phyloP scores from a whole-genome alignment of 108 stramenopile genomes.

The Nannochloropsis gaditana region DNA sequence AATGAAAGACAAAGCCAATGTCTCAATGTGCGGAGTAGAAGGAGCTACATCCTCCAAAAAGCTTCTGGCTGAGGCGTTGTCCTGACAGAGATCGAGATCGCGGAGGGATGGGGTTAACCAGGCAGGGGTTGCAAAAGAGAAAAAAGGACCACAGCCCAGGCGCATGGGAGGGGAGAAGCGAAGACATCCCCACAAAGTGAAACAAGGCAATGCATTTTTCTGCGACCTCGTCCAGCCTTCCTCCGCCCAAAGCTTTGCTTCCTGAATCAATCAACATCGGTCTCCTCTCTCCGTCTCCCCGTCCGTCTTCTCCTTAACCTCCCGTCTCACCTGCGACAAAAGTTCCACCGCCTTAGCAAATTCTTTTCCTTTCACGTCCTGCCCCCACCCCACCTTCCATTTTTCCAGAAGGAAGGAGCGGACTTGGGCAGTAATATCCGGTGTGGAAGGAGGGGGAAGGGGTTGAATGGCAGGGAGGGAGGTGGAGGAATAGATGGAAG shows the following conservation, averaged over 20 bases:
- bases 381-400: neutral
- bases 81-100: neutral
- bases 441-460: neutral
- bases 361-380: neutral
- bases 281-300: neutral
- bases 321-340: neutral
- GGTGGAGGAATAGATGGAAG: neutral
- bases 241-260: no score
- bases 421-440: neutral
- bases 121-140: neutral
- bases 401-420: neutral
- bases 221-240: no score
- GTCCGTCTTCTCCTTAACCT: neutral
- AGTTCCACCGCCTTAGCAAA: neutral
- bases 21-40: neutral
- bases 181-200: neutral
- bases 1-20: neutral
- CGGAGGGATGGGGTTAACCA: neutral
- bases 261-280: neutral
- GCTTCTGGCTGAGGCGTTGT: neutral
- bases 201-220: no score
- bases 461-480: neutral
- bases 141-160: no score
- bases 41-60: neutral
- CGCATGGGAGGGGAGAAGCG: neutral